Percentiles rank a stretch among this genome's conserved stretches.
Evolutionary conservation across 148 eudicot species (phyloP).

Genomic region (Mesembryanthemum crystallinum): DNA sequence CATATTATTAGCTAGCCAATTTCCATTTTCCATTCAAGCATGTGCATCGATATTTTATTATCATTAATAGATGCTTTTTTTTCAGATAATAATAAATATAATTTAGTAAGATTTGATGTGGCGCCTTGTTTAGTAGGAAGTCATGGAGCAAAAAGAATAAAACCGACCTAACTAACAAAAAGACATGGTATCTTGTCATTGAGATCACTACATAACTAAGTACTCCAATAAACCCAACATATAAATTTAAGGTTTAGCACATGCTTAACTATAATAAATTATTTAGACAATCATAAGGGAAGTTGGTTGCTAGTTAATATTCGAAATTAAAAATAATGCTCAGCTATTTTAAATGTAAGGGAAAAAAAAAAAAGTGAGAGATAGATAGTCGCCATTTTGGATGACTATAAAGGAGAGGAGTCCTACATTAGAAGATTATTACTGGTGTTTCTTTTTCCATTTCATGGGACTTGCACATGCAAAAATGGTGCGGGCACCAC

Average conservation of each 20-base stretch:
- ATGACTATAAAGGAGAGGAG: no score
- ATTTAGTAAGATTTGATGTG: not conserved
- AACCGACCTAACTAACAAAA: not conserved
- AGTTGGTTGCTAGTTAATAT: not conserved
- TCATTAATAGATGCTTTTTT: slow-evolving; percentile 4
- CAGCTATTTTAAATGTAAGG: no score
- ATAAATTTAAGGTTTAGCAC: not conserved
- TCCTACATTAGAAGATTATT: no score
- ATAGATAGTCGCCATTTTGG: no score
- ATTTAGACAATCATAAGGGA: not conserved
- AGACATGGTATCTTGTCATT: slow-evolving; percentile 15
- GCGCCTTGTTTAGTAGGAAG: slow-evolving; percentile 2
- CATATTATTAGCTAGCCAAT: not conserved
- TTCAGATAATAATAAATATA: not conserved
- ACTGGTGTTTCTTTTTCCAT: no score
- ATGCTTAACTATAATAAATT: not conserved
- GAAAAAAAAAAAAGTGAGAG: no score
- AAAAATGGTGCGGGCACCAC: no score
- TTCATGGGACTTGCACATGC: no score
- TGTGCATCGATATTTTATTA: not conserved
- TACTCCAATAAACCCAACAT: not conserved
- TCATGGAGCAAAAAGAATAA: not conserved
- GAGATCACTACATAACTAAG: slow-evolving; percentile 3
- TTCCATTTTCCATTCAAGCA: not conserved
- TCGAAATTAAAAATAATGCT: not conserved